Conservation (phyloP, 768 basidiomycete species). For the Suillus lakei region DNA sequence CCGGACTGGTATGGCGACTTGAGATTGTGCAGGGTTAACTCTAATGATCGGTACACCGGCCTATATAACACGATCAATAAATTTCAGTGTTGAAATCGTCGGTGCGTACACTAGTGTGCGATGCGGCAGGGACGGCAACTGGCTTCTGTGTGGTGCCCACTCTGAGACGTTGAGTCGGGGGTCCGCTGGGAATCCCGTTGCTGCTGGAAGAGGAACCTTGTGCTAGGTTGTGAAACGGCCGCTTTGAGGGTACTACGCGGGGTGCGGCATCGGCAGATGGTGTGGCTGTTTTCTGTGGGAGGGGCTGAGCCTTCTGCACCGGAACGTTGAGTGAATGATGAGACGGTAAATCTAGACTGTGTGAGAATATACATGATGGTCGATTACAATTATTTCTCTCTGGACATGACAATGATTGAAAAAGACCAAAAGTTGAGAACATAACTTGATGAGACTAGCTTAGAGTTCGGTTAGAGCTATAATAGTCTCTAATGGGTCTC, state of each 20-base stretch:
- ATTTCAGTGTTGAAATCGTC: background rate
- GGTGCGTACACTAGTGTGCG: slow-evolving; percentile 35
- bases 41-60: slow-evolving; percentile 67
- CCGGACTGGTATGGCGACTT: slow-evolving; percentile 72
- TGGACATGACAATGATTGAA: slow-evolving; percentile 66
- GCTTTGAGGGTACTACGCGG: slow-evolving; percentile 54
- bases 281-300: slow-evolving; percentile 18
- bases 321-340: slow-evolving; percentile 45
- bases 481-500: too few relatives aligned
- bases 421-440: slow-evolving; percentile 68
- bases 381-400: slow-evolving; percentile 52
- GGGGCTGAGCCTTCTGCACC: slow-evolving; percentile 26
- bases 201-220: slow-evolving; percentile 33
- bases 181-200: slow-evolving; percentile 39
- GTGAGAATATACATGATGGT: slow-evolving; percentile 69
- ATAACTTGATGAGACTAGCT: too few relatives aligned
- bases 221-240: slow-evolving; percentile 37
- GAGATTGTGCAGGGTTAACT: slow-evolving; percentile 70
- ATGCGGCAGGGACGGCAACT: slow-evolving; percentile 45
- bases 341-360: slow-evolving; percentile 44
- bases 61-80: slow-evolving; percentile 34
- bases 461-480: too few relatives aligned
- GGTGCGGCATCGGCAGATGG: slow-evolving; percentile 10
- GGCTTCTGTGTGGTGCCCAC: slow-evolving; percentile 49
- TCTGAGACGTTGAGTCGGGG: slow-evolving; percentile 69